These are phyloP conservation scores for Cylindrodendrum hubeiense DNA, from an alignment of 2,329 filamentous ascomycete genomes.

Conservation along the genomic window DNA sequence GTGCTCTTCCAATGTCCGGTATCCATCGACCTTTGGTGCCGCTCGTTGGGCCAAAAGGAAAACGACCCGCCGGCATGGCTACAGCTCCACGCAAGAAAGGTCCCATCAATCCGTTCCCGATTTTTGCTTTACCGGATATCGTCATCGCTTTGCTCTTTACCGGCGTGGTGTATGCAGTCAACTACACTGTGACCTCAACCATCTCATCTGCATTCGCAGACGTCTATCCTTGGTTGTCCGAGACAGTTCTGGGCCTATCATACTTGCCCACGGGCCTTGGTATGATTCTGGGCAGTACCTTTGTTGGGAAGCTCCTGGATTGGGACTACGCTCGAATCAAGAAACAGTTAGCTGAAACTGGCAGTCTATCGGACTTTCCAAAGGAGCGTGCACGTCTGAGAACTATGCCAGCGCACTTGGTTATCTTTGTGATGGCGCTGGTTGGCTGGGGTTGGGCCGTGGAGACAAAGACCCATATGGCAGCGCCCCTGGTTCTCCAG, in stretches of 20 bases:
- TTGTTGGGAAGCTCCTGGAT: conserved; percentile 44
- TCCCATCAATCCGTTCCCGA: conserved; percentile 45
- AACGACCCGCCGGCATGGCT: background rate
- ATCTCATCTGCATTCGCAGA: conserved; percentile 48
- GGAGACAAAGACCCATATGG: conserved; percentile 9
- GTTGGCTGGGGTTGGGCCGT: conserved; percentile 24
- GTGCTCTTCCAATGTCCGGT: conserved; percentile 5
- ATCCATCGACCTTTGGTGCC: conserved; percentile 7
- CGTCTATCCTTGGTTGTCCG: conserved; percentile 45
- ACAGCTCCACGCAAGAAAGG: background rate
- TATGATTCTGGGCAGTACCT: conserved; percentile 60
- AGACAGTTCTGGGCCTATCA: conserved; percentile 47
- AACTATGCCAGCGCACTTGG: conserved; percentile 16
- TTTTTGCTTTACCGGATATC: conserved; percentile 48
- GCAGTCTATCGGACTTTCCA: background rate
- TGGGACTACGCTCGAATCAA: conserved; percentile 25
- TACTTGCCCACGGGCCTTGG: conserved; percentile 48
- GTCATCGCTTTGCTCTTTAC: conserved; percentile 47
- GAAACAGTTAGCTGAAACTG: background rate
- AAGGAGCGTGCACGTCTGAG: conserved; percentile 19
- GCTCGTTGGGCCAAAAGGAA: conserved; percentile 3
- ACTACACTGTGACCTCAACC: conserved; percentile 51
- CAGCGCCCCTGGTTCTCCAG: conserved; percentile 21
- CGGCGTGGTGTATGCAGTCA: conserved; percentile 49
- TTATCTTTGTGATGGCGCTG: conserved; percentile 18